A percentile compares a stretch with the other conserved stretches of the same genome.
phyloP scores from a whole-genome alignment of 2,329 filamentous ascomycete species.

The Exophiala aquamarina region DNA sequence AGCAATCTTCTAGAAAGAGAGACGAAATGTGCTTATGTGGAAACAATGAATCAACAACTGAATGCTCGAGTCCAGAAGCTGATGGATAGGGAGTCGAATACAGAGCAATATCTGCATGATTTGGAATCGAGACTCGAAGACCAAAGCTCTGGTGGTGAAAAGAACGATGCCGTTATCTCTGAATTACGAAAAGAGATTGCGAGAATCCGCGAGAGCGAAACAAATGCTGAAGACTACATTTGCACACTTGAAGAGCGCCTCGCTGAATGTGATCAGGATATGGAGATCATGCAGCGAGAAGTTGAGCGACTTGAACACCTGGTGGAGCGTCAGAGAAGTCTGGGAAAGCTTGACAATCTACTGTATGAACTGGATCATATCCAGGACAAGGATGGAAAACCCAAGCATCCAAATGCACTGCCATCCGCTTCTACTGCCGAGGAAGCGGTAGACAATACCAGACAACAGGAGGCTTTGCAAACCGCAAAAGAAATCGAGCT shows the following conservation, averaged over 20 bases:
- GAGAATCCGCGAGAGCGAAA: conserved; percentile 84
- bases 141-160: conserved; percentile 88
- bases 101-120: conserved; percentile 89
- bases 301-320: conserved; percentile 93
- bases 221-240: conserved; percentile 91
- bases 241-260: conserved; percentile 93
- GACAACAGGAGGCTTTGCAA: conserved; percentile 41
- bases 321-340: conserved; percentile 88
- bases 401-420: conserved; percentile 37
- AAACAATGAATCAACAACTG: conserved; percentile 87
- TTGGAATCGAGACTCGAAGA: conserved; percentile 88
- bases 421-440: conserved; percentile 34
- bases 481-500: conserved; percentile 45
- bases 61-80: conserved; percentile 89
- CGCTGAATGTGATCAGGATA: conserved; percentile 92
- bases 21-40: conserved; percentile 87
- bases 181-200: conserved; percentile 90
- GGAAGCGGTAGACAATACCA: conserved; percentile 37
- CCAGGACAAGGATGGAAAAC: conserved; percentile 55
- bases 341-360: conserved; percentile 90
- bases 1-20: conserved; percentile 88
- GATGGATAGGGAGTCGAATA: conserved; percentile 85
- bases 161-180: conserved; percentile 78
- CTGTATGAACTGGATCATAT: conserved; percentile 85
- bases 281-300: conserved; percentile 94